Percentiles rank a stretch among this genome's conserved stretches.
These are phyloP conservation scores for Elaeagnus macrophylla DNA, from an alignment of 306 rosid genomes.

Conservation along the genomic window DNA sequence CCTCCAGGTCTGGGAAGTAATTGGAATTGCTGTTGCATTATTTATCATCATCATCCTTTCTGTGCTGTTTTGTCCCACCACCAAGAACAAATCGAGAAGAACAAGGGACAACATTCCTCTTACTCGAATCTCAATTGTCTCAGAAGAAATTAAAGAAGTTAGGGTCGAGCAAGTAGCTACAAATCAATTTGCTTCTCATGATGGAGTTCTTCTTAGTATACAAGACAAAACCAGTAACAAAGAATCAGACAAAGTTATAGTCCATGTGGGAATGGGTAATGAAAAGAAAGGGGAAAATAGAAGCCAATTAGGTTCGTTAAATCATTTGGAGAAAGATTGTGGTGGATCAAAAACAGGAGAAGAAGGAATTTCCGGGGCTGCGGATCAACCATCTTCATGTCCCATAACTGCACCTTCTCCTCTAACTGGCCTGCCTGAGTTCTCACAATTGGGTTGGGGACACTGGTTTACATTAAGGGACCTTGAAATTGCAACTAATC, in stretches of 20 bases:
- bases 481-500: slow-evolving; percentile 77
- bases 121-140: slow-evolving; percentile 69
- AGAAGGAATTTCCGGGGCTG: slow-evolving; percentile 64
- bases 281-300: slow-evolving; percentile 49
- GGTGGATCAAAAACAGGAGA: slow-evolving; percentile 64
- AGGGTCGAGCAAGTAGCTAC: slow-evolving; percentile 68
- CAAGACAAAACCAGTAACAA: slow-evolving; percentile 68
- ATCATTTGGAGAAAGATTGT: slow-evolving; percentile 47
- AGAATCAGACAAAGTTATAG: slow-evolving; percentile 67
- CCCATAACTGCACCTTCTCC: slow-evolving; percentile 79
- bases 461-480: slow-evolving; percentile 97
- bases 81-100: slow-evolving; percentile 60
- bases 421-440: slow-evolving; percentile 69
- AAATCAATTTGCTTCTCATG: slow-evolving; percentile 56
- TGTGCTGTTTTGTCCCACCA: slow-evolving; percentile 59
- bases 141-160: slow-evolving; percentile 88
- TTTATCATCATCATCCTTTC: slow-evolving; percentile 60
- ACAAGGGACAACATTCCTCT: slow-evolving; percentile 38
- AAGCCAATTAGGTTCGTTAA: slow-evolving; percentile 64
- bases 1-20: slow-evolving; percentile 77
- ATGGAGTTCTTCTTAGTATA: slow-evolving; percentile 74
- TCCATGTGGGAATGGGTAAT: slow-evolving; percentile 69
- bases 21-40: slow-evolving; percentile 71
- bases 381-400: slow-evolving; percentile 45
- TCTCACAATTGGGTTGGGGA: slow-evolving; percentile 97